phyloP scores from a whole-genome alignment of 139 green algal species.

The Chlorella ohadii region DNA sequence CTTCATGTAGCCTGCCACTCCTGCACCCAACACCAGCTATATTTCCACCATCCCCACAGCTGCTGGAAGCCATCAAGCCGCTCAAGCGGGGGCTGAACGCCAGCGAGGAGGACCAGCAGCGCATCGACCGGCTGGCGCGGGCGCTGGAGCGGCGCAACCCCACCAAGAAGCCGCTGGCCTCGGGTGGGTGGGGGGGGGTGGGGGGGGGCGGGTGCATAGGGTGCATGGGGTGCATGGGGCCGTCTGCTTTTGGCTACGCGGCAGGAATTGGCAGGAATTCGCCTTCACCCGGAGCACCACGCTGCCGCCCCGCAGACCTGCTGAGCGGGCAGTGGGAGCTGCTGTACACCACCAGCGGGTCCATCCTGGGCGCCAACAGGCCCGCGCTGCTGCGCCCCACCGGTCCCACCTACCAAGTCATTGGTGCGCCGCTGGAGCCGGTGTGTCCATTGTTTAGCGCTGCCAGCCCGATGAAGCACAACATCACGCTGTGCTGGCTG shows the following conservation, averaged over 20 bases:
- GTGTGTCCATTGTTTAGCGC: no score
- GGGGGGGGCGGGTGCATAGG: background rate
- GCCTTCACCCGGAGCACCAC: no score
- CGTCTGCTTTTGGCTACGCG: background rate
- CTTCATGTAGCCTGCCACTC: no score
- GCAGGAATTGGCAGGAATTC: no score
- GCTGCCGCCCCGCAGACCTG: no score
- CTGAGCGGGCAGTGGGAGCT: slow-evolving; percentile 77
- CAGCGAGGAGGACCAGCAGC: slow-evolving; percentile 52
- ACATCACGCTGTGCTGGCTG: no score
- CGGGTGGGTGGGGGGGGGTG: slow-evolving; percentile 9
- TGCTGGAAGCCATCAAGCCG: slow-evolving; percentile 65
- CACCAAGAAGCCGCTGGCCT: slow-evolving; percentile 64
- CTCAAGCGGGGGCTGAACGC: slow-evolving; percentile 64
- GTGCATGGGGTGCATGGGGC: background rate
- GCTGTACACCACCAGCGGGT: slow-evolving; percentile 89
- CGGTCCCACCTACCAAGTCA: slow-evolving; percentile 87
- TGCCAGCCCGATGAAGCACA: no score
- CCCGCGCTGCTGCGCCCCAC: slow-evolving; percentile 73
- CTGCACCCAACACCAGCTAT: no score
- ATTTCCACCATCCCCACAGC: no score
- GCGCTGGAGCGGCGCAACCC: slow-evolving; percentile 81
- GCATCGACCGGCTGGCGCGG: slow-evolving; percentile 62
- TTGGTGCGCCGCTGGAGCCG: no score
- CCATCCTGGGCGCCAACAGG: slow-evolving; percentile 79